Conservation (phyloP, 306 rosid genomes). For the Trifolium fragiferum region DNA sequence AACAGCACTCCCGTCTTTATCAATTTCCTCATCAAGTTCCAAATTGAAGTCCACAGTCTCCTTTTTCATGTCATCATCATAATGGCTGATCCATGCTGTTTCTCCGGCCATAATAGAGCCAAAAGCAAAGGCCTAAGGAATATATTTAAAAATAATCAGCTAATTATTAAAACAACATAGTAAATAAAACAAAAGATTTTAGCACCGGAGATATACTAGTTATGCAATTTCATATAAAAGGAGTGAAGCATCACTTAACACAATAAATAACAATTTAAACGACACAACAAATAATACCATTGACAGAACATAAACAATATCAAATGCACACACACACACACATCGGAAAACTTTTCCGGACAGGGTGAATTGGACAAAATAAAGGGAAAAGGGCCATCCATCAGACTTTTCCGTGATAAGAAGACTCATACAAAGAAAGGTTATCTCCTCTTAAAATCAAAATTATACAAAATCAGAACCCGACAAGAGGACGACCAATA, state of each 20-base stretch:
- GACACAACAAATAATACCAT: neutral
- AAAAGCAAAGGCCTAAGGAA: conserved; percentile 40
- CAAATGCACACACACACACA: neutral
- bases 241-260: conserved; percentile 31
- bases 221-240: conserved; percentile 19
- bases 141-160: conserved; percentile 11
- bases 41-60: conserved; percentile 56
- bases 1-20: conserved; percentile 56
- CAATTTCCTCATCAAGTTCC: conserved; percentile 67
- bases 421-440: neutral
- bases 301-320: neutral
- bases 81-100: conserved; percentile 75
- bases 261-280: neutral
- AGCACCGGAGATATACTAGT: neutral
- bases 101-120: conserved; percentile 72
- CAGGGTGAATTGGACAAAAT: conserved; percentile 3
- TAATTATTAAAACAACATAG: conserved; percentile 22
- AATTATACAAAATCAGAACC: conserved; percentile 1
- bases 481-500: neutral
- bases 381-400: neutral
- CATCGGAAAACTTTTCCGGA: neutral
- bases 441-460: conserved; percentile 5
- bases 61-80: conserved; percentile 51
- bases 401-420: conserved; percentile 1
- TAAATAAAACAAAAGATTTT: conserved; percentile 11